Conservation (phyloP, 2,329 filamentous ascomycete species). For the Scedosporium minutisporum region DNA sequence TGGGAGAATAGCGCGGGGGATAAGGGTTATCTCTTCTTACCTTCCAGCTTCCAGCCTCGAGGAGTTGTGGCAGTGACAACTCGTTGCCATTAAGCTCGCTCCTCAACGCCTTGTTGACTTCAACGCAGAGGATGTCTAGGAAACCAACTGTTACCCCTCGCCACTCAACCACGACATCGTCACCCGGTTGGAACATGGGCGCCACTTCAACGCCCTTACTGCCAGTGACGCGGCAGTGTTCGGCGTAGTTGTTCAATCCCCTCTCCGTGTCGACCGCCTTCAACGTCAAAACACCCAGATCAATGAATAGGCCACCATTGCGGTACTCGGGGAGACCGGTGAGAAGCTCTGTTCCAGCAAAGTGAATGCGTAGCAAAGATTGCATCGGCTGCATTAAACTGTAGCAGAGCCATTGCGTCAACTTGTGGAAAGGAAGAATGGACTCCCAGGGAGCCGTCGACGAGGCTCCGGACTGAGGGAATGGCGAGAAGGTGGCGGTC, state of each 20-base stretch:
- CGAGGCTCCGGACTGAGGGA: constrained; percentile 34
- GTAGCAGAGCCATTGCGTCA: constrained; percentile 91
- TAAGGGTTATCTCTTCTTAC: constrained; percentile 37
- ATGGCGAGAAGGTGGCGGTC: constrained; percentile 43
- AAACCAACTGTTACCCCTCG: constrained; percentile 53
- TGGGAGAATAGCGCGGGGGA: neutral
- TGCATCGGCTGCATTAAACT: constrained; percentile 89
- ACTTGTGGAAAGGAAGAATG: constrained; percentile 85
- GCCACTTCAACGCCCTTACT: constrained; percentile 48
- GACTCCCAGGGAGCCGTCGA: constrained; percentile 58
- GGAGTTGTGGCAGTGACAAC: constrained; percentile 73
- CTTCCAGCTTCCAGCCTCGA: constrained; percentile 98
- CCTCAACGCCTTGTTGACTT: constrained; percentile 55
- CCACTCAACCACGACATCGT: constrained; percentile 58
- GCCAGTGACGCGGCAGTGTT: constrained; percentile 63
- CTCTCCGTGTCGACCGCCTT: constrained; percentile 61
- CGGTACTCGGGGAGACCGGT: constrained; percentile 88
- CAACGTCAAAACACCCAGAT: constrained; percentile 71
- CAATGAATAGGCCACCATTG: constrained; percentile 80
- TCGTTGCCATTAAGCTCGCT: constrained; percentile 56
- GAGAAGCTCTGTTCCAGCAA: constrained; percentile 69
- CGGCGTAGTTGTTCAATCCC: constrained; percentile 52
- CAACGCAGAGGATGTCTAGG: constrained; percentile 41
- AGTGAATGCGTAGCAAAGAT: constrained; percentile 68
- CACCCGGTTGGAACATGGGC: constrained; percentile 48